Base-by-base conservation (phyloP, 2,329 filamentous ascomycete species). In the Nemania bipapillata region DNA sequence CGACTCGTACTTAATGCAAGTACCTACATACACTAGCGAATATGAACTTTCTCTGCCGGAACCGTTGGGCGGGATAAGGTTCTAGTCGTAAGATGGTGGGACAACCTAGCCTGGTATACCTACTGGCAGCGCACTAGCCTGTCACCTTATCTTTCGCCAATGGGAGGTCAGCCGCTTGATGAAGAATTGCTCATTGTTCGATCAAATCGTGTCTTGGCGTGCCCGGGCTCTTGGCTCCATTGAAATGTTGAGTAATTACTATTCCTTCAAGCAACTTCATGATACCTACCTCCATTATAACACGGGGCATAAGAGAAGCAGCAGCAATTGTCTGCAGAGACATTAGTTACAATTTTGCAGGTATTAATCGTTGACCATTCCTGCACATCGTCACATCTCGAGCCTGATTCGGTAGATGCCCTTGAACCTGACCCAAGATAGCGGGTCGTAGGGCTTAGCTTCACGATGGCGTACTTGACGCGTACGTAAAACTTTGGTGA, bases 401-500 rank as follows among this genome's bases (percentile, higher is more conserved):
- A 68, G 68, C 56, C 65, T 50, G 65, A 68, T 68, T 54, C 64
- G 61, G 67, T 57, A 69, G 49, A 70, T 66, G 53, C 58, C 57
- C 55, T 55, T 32, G 50, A 62, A 24, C 70, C 68, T 57, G 54
- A 65, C 66, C 69, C 64, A 57, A 64, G 26, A 22, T 37, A 24
- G 62, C 66, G 71, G 71, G 65, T 63, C 65, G 40, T 73, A 73
- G 71, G 71, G 71, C 71, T 73, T 73, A 73, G 71, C 60, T 58
- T 49, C 60, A 17, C 4, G 28, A 37, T 62, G 30, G 45, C 26
- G n/a, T 54, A 49, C n/a, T 61, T 4, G 42, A 66, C 49, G 49
- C 65, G 71, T 73, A 73, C 71, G 71, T 73, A 73, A 73, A 62
- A 63, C 42, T 73, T 73, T 70, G 66, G 68, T 70, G 70, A 72